Evolutionary conservation across 495 filamentous ascomycete genomes (phyloP).

Genomic region (Penicillium odoratum): DNA sequence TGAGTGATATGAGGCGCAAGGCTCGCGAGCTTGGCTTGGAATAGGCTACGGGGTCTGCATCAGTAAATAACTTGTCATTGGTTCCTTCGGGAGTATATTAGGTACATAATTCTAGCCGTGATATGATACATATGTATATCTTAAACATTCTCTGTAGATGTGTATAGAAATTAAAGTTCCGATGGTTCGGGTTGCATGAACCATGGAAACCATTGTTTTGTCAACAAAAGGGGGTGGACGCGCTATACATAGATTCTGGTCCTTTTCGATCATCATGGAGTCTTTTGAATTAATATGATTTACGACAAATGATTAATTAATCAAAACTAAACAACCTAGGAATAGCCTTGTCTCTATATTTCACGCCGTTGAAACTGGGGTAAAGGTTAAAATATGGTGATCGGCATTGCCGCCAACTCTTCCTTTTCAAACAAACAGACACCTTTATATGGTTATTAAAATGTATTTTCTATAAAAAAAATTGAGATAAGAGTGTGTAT

Average conservation of each 20-base stretch:
- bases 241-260: background rate
- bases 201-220: conserved; percentile 24
- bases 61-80: background rate
- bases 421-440: background rate
- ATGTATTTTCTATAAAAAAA: too few relatives aligned
- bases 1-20: background rate
- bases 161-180: too few relatives aligned
- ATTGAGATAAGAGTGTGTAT: too few relatives aligned
- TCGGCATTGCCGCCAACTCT: conserved; percentile 3
- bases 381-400: conserved; percentile 13
- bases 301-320: background rate
- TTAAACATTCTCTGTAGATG: too few relatives aligned
- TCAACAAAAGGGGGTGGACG: conserved; percentile 12
- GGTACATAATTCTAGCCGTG: too few relatives aligned
- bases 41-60: background rate
- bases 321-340: background rate
- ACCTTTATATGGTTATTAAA: too few relatives aligned
- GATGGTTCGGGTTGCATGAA: conserved; percentile 13
- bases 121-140: too few relatives aligned
- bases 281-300: too few relatives aligned
- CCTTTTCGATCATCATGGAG: too few relatives aligned
- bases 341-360: background rate
- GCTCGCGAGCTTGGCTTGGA: background rate
- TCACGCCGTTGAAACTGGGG: conserved; percentile 6
- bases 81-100: too few relatives aligned